These are phyloP conservation scores for Phanerodontia chrysosporium DNA, from an alignment of 768 basidiomycete species.

Conservation along the genomic window DNA sequence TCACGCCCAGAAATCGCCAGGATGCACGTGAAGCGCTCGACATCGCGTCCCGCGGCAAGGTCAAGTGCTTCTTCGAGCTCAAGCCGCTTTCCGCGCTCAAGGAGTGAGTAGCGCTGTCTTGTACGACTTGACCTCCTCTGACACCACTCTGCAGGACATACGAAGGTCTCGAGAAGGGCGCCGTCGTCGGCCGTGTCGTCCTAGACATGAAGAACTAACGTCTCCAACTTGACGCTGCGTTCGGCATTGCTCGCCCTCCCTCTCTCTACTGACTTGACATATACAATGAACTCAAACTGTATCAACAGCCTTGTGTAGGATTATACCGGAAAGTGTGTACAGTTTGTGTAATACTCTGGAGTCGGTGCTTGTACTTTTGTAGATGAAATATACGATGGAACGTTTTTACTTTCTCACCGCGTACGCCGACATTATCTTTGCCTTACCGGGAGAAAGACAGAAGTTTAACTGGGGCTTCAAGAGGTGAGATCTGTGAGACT, in stretches of 20 bases:
- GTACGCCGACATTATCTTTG: too few species aligned
- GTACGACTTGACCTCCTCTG: neutral
- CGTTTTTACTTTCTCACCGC: too few species aligned
- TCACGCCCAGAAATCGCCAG: constrained; percentile 64
- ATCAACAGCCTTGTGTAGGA: too few species aligned
- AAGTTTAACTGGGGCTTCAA: too few species aligned
- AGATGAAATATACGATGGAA: too few species aligned
- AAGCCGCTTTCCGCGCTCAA: constrained; percentile 49
- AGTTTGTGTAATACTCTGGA: too few species aligned
- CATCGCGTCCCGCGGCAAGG: constrained; percentile 67
- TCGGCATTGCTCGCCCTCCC: neutral
- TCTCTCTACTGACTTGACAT: too few species aligned
- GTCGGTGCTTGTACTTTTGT: too few species aligned
- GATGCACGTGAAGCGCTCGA: constrained; percentile 79
- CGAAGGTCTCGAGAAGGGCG: constrained; percentile 35
- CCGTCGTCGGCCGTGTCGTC: constrained; percentile 48
- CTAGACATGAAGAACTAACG: constrained; percentile 32
- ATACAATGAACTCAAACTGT: too few species aligned
- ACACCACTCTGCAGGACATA: constrained; percentile 29
- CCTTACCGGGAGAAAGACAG: too few species aligned
- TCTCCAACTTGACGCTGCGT: neutral
- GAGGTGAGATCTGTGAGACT: too few species aligned
- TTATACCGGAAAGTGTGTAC: too few species aligned
- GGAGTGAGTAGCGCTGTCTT: constrained; percentile 35
- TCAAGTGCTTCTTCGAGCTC: constrained; percentile 52